Conservation (phyloP, 2,329 filamentous ascomycete genomes). For the Ilyonectria sp. region DNA sequence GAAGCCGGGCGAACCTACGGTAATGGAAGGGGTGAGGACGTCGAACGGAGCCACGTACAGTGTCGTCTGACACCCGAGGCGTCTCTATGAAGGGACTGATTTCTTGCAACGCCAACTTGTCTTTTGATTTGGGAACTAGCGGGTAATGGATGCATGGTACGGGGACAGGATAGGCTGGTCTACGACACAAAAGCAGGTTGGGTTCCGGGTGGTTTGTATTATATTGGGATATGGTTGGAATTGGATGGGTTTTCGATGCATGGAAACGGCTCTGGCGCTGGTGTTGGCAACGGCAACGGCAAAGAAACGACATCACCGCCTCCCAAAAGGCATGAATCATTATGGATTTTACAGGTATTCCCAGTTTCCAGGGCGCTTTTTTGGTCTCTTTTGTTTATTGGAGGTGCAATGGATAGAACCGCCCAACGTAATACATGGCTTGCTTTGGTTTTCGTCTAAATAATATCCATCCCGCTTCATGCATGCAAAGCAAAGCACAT, state of each 20-base stretch:
- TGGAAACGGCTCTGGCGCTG: constrained; percentile 12
- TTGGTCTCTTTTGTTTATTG: constrained; percentile 9
- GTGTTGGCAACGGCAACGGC: constrained; percentile 9
- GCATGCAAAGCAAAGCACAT: constrained; percentile 10
- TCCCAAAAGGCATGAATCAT: constrained; percentile 3
- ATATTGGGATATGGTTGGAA: not conserved
- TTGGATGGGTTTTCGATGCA: not conserved
- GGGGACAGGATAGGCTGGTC: constrained; percentile 18
- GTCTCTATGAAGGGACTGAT: not conserved
- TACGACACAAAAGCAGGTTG: constrained; percentile 23
- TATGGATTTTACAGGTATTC: not conserved
- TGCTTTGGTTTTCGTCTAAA: constrained; percentile 21
- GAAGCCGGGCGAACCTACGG: not conserved
- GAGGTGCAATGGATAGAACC: not conserved
- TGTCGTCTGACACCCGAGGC: not conserved
- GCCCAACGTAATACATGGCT: constrained; percentile 20
- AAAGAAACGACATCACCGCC: not conserved
- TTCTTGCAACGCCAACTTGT: constrained; percentile 1
- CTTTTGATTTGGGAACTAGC: constrained; percentile 21
- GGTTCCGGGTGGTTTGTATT: not conserved
- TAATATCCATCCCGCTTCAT: constrained; percentile 10
- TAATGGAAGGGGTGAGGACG: not conserved
- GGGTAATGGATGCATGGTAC: constrained; percentile 16
- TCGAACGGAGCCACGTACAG: not conserved
- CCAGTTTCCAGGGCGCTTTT: not conserved